Percentiles rank a stretch among this genome's conserved stretches.
These are phyloP conservation scores for Ophiostoma sp. DNA, from an alignment of 2,329 filamentous ascomycete genomes.

Conservation along the genomic window DNA sequence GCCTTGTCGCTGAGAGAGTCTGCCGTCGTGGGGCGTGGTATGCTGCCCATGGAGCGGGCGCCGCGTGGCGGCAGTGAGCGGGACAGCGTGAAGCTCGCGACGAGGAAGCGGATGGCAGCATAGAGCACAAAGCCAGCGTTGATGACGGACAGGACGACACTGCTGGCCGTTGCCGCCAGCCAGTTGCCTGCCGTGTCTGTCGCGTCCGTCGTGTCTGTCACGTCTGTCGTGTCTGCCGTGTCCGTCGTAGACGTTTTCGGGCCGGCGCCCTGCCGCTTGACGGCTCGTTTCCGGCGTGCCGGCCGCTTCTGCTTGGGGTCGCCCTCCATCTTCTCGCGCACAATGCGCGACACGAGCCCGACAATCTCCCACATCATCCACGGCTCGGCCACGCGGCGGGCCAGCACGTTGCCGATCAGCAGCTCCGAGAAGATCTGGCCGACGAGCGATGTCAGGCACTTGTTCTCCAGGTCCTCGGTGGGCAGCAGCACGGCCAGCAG, in stretches of 20 bases:
- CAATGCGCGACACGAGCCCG: slow-evolving; percentile 58
- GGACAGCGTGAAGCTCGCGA: slow-evolving; percentile 60
- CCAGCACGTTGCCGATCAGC: slow-evolving; percentile 76
- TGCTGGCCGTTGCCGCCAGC: slow-evolving; percentile 32
- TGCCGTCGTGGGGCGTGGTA: slow-evolving; percentile 29
- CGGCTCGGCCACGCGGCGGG: slow-evolving; percentile 75
- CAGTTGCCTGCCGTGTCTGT: background rate
- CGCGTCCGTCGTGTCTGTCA: too few species aligned
- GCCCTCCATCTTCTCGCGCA: slow-evolving; percentile 31
- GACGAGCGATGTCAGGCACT: slow-evolving; percentile 75
- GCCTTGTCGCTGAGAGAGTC: slow-evolving; percentile 15
- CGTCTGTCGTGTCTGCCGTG: too few species aligned
- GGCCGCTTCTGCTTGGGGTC: slow-evolving; percentile 11
- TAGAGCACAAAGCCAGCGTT: slow-evolving; percentile 53
- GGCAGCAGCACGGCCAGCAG: slow-evolving; percentile 79
- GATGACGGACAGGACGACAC: slow-evolving; percentile 52
- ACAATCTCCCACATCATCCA: slow-evolving; percentile 85
- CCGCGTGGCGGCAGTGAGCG: slow-evolving; percentile 58
- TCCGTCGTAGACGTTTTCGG: background rate
- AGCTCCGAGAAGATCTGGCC: slow-evolving; percentile 85
- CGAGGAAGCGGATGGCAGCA: slow-evolving; percentile 60
- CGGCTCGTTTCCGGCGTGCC: background rate
- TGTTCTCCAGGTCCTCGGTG: slow-evolving; percentile 86
- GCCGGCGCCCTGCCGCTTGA: background rate
- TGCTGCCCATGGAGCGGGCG: slow-evolving; percentile 12